phyloP scores from a whole-genome alignment of 768 basidiomycete genomes.

The Tulasnella sp. region DNA sequence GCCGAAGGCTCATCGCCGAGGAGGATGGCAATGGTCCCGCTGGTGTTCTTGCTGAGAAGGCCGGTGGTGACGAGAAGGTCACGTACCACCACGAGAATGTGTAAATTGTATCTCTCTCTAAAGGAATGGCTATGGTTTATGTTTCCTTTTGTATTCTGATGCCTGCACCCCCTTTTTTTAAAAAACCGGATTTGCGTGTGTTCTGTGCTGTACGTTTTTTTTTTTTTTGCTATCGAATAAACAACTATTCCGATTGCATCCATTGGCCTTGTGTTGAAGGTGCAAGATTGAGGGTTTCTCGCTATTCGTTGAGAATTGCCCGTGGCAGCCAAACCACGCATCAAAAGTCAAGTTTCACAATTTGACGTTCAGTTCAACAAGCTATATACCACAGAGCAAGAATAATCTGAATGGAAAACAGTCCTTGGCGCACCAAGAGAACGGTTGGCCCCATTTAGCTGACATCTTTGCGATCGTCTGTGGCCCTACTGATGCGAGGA shows the following conservation, averaged over 20 bases:
- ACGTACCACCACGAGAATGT: not conserved
- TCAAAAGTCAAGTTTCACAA: too few species aligned
- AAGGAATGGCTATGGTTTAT: too few species aligned
- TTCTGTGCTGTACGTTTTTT: not conserved
- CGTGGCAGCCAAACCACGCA: too few species aligned
- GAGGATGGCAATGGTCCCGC: slow-evolving; percentile 12
- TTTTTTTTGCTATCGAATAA: not conserved
- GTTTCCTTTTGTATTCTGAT: not conserved
- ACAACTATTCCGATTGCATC: too few species aligned
- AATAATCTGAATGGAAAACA: too few species aligned
- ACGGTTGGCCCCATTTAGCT: not conserved
- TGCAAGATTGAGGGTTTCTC: too few species aligned
- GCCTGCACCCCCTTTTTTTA: not conserved
- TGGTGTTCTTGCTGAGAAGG: slow-evolving; percentile 11
- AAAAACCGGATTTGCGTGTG: not conserved
- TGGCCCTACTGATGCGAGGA: too few species aligned
- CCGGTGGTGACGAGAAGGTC: slow-evolving; percentile 3
- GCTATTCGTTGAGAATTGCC: too few species aligned
- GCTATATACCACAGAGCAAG: too few species aligned
- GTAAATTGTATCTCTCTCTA: too few species aligned
- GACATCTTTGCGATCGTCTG: not conserved
- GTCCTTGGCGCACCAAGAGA: not conserved
- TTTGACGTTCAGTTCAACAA: too few species aligned
- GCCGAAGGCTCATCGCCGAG: slow-evolving; percentile 22
- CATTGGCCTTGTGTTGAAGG: not conserved